A percentile compares a stretch with the other conserved stretches of the same genome.
Evolutionary conservation across 768 basidiomycete genomes (phyloP).

Genomic region (Scleroderma bovista): DNA sequence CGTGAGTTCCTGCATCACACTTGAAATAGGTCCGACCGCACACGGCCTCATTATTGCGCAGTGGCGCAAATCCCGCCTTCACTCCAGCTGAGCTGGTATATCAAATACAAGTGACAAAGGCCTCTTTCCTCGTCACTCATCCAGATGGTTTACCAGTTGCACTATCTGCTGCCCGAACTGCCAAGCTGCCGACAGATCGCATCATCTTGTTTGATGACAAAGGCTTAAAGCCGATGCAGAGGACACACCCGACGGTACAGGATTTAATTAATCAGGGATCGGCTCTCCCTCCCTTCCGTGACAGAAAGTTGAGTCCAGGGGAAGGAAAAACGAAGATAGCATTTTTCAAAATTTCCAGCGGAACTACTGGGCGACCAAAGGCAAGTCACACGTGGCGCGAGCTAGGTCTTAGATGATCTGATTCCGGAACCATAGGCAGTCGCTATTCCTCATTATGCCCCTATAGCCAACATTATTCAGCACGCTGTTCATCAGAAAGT

Average conservation of each 20-base stretch:
- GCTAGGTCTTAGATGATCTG: neutral
- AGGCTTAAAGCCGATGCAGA: neutral
- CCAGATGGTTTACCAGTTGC: constrained; percentile 40
- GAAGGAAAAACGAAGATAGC: constrained; percentile 69
- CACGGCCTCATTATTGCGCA: constrained; percentile 16
- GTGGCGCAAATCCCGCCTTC: constrained; percentile 61
- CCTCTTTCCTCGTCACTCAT: constrained; percentile 45
- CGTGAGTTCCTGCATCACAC: constrained; percentile 34
- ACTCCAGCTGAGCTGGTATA: constrained; percentile 52
- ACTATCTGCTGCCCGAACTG: constrained; percentile 36
- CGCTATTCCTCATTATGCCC: constrained; percentile 53
- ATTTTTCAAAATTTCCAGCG: constrained; percentile 68
- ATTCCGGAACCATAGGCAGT: constrained; percentile 38
- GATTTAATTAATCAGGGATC: constrained; percentile 45
- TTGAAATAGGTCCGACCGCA: neutral
- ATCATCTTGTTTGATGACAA: constrained; percentile 38
- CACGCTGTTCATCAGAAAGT: constrained; percentile 48
- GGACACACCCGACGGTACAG: constrained; percentile 35
- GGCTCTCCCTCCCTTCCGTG: constrained; percentile 37
- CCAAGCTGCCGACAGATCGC: constrained; percentile 38
- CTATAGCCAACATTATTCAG: constrained; percentile 61
- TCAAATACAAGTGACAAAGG: constrained; percentile 46
- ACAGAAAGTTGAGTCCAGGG: constrained; percentile 46
- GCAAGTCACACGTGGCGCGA: constrained; percentile 24
- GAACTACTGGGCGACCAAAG: constrained; percentile 74